Conservation (phyloP, 2,329 filamentous ascomycete genomes). For the Gremmenia infestans region DNA sequence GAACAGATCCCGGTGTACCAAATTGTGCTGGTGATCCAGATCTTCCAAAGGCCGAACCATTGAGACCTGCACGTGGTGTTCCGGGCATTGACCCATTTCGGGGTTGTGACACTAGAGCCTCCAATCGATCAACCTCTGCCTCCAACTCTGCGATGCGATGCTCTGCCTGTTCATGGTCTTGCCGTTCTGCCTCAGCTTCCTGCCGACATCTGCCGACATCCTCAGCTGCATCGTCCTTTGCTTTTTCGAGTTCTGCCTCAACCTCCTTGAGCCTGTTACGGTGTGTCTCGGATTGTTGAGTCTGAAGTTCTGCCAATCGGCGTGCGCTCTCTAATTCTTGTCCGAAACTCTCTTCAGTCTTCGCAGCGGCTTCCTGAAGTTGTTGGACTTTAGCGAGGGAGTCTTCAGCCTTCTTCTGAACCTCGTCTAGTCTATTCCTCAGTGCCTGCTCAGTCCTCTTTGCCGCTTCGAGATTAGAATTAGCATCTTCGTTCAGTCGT, state of each 20-base stretch:
- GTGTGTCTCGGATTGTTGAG: conserved; percentile 69
- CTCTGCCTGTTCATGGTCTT: conserved; percentile 58
- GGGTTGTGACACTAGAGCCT: conserved; percentile 42
- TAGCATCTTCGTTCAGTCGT: conserved; percentile 80
- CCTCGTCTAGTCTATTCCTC: conserved; percentile 73
- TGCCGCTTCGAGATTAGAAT: conserved; percentile 69
- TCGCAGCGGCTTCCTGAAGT: conserved; percentile 75
- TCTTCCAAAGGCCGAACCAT: conserved; percentile 49
- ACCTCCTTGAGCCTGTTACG: conserved; percentile 66
- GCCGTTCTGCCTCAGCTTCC: conserved; percentile 50
- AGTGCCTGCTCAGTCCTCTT: conserved; percentile 76
- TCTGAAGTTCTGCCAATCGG: conserved; percentile 76
- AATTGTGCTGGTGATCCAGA: conserved; percentile 52
- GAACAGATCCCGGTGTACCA: conserved; percentile 53
- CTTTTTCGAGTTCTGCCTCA: conserved; percentile 54
- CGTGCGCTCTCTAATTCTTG: conserved; percentile 78
- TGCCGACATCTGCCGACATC: conserved; percentile 49
- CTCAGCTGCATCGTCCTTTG: conserved; percentile 57
- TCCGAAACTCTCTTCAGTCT: conserved; percentile 80
- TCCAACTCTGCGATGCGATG: conserved; percentile 61
- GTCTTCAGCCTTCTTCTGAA: conserved; percentile 84
- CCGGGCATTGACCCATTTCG: conserved; percentile 47
- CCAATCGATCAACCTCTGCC: conserved; percentile 53
- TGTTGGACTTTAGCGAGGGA: conserved; percentile 76
- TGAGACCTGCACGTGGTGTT: conserved; percentile 48